Base-by-base conservation (phyloP, 1,284 basidiomycete genomes). In the Cerioporus squamosus region DNA sequence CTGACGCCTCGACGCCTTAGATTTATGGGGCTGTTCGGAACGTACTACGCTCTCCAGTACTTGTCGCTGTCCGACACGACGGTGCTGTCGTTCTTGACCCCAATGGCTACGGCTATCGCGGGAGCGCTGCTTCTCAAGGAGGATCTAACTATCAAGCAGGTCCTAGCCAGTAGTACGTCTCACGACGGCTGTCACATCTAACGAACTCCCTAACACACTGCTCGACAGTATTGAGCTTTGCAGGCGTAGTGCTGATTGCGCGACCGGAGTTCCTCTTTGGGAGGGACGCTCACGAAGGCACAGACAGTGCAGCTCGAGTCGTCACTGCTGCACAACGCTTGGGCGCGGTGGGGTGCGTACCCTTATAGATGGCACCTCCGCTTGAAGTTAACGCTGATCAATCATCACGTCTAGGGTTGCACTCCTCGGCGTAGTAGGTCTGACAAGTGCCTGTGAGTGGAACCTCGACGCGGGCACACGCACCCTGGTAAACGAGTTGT, bases 71-170 rank as follows among this genome's bases (percentile, higher is more conserved):
- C 88, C 18, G 92, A 94, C 69, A 83, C 88, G 0, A 88, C 86
- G 0, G 87, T 91, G 18, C 77, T 95, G 48, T 87, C 86, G 0
- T 94, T 93, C 74, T 77, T 95, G 10, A 72, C 81, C 0, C 93
- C 93, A 0, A 80, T 86, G 54, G 77, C 81, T 9, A 91, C 88
- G 0, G 86, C 84, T 0, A 68, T 93, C 18, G 74, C 87, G 2
- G 92, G 87, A 0, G 83, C 82, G 9, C 57, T 93, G 3, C 75
- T 93, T 23, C 77, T 95, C 9, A 79, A 81, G n/a, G 92, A 94
- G 70, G 74, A 70, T 0, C 84, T 91, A 59, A 80, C 81, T 0
- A 68, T 73, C 38, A 79, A 75, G 60, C 85, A 94, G 70, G 77
- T 81, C 2, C 39, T 86, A 8, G 88, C 90, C 2, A 88, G 88